Conservation (phyloP, 1,139 yeast genomes). For the Yamadazyma diddensiae region DNA sequence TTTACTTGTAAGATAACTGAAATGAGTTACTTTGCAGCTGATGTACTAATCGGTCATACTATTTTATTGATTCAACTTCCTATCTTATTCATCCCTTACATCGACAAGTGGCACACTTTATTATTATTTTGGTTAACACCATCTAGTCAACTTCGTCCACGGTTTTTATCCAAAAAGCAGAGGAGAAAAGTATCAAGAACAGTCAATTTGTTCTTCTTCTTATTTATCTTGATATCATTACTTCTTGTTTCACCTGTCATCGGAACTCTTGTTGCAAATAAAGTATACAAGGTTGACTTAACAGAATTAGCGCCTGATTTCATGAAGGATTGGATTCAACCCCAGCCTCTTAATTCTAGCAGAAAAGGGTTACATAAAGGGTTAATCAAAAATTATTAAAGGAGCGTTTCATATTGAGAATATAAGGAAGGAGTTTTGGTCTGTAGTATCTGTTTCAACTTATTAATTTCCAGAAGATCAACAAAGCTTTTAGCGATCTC, state of each 20-base stretch:
- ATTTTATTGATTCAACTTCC: constrained; percentile 52
- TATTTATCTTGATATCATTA: constrained; percentile 38
- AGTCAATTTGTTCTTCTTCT: constrained; percentile 32
- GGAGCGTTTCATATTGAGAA: too few relatives aligned
- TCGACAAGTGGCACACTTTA: constrained; percentile 75
- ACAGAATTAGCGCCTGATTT: constrained; percentile 35
- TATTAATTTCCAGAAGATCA: constrained; percentile 10
- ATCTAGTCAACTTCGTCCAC: constrained; percentile 43
- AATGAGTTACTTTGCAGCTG: constrained; percentile 53
- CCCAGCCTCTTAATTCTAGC: constrained; percentile 23
- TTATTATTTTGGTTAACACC: constrained; percentile 83
- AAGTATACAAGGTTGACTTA: constrained; percentile 34
- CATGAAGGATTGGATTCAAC: constrained; percentile 39
- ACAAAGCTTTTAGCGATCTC: constrained; percentile 23
- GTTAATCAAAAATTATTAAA: constrained; percentile 11
- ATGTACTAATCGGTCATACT: constrained; percentile 50
- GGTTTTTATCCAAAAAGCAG: constrained; percentile 34
- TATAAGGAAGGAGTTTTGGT: too few relatives aligned
- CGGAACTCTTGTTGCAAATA: constrained; percentile 36
- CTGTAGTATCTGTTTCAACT: constrained; percentile 13
- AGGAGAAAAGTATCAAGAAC: constrained; percentile 26
- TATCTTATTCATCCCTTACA: constrained; percentile 50
- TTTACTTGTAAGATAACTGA: constrained; percentile 53
- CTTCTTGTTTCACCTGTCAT: constrained; percentile 36
- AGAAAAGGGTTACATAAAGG: constrained; percentile 38